These are phyloP conservation scores for Paraphoma sp. DNA, from an alignment of 2,329 filamentous ascomycete species.

Conservation along the genomic window DNA sequence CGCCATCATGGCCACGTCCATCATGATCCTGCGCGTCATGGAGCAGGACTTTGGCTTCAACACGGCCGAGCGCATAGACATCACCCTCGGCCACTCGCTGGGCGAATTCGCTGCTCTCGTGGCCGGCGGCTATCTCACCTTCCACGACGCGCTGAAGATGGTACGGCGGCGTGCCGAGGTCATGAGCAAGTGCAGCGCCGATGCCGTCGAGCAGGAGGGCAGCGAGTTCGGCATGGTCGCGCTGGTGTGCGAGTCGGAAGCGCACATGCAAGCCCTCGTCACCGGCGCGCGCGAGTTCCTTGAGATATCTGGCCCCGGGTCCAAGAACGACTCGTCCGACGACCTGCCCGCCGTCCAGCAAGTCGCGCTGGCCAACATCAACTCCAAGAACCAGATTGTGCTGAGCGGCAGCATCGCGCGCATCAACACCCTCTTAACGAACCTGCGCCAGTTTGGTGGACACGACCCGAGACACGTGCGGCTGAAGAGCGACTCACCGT, in stretches of 20 bases:
- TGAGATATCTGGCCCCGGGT: conserved; percentile 68
- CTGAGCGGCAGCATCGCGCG: conserved; percentile 84
- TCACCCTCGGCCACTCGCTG: conserved; percentile 87
- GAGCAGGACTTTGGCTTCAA: conserved; percentile 85
- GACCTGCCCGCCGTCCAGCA: conserved; percentile 80
- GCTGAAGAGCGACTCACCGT: conserved; percentile 86
- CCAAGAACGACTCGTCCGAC: conserved; percentile 71
- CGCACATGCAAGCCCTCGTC: conserved; percentile 73
- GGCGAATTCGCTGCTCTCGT: conserved; percentile 94
- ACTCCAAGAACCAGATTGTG: conserved; percentile 95
- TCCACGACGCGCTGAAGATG: conserved; percentile 78
- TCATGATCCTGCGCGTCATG: conserved; percentile 86
- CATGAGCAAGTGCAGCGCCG: conserved; percentile 78
- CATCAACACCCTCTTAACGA: conserved; percentile 81
- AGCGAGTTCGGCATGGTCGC: conserved; percentile 95
- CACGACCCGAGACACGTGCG: conserved; percentile 89
- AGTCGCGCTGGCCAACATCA: conserved; percentile 91
- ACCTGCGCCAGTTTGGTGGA: conserved; percentile 86
- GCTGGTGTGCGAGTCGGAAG: conserved; percentile 79
- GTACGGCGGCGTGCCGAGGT: conserved; percentile 79
- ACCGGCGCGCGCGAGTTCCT: conserved; percentile 80
- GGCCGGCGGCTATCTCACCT: conserved; percentile 79
- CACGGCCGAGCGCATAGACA: conserved; percentile 73
- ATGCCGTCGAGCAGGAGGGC: conserved; percentile 70
- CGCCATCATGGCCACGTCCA: conserved; percentile 93